These are phyloP conservation scores for Trametes sanguinea DNA, from an alignment of 768 basidiomycete genomes.

Conservation along the genomic window DNA sequence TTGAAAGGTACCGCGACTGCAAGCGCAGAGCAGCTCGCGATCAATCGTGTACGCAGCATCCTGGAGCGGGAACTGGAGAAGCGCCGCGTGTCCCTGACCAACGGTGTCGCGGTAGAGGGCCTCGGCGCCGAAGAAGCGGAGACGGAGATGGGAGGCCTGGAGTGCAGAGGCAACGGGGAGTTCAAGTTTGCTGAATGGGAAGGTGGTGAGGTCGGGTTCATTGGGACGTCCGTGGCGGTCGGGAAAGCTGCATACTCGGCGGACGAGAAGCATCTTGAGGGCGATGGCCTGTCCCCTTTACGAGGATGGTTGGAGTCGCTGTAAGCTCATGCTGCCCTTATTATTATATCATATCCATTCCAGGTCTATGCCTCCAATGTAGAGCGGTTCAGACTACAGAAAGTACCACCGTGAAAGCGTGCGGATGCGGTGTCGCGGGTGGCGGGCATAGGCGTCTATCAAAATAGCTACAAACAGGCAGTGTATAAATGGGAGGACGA, in stretches of 20 bases:
- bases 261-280: conserved; percentile 37
- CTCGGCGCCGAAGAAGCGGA: conserved; percentile 65
- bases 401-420: too few relatives aligned
- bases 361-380: too few relatives aligned
- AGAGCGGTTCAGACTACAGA: too few relatives aligned
- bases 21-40: conserved; percentile 50
- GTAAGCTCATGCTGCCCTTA: too few relatives aligned
- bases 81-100: conserved; percentile 61
- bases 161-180: conserved; percentile 55
- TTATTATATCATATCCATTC: too few relatives aligned
- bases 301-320: conserved; percentile 46
- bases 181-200: conserved; percentile 86
- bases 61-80: conserved; percentile 87
- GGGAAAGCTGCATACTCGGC: conserved; percentile 29
- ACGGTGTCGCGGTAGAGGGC: conserved; percentile 70
- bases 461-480: conserved; percentile 24
- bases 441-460: background rate
- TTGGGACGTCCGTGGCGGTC: conserved; percentile 55
- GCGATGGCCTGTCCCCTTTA: conserved; percentile 45
- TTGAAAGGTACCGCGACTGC: conserved; percentile 51
- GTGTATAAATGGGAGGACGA: too few relatives aligned
- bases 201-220: conserved; percentile 73
- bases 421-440: too few relatives aligned
- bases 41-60: conserved; percentile 71
- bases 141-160: conserved; percentile 72